These are phyloP conservation scores for Plenodomus tracheiphilus DNA, from an alignment of 2,329 filamentous ascomycete species.

Conservation along the genomic window DNA sequence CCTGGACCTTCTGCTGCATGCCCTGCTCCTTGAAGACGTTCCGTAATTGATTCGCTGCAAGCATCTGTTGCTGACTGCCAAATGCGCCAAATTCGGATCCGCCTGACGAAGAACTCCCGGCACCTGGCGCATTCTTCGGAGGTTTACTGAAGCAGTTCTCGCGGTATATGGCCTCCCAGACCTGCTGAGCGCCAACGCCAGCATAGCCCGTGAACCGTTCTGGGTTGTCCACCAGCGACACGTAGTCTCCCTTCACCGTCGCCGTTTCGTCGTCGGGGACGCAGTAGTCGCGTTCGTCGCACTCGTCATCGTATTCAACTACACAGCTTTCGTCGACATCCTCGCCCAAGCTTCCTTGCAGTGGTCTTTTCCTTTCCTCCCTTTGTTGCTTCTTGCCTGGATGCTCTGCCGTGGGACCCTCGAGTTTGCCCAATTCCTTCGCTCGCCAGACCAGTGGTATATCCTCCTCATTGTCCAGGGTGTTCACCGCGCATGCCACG, in stretches of 20 bases:
- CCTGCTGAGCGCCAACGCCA: slow-evolving; percentile 80
- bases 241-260: slow-evolving; percentile 88
- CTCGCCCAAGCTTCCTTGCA: slow-evolving; percentile 82
- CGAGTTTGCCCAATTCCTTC: slow-evolving; percentile 86
- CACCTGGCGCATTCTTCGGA: slow-evolving; percentile 35
- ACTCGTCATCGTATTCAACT: slow-evolving; percentile 95
- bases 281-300: slow-evolving; percentile 95
- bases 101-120: slow-evolving; percentile 37
- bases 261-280: slow-evolving; percentile 92
- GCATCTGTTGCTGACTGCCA: slow-evolving; percentile 47
- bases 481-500: slow-evolving; percentile 93
- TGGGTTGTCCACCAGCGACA: slow-evolving; percentile 89
- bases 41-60: slow-evolving; percentile 64
- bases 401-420: slow-evolving; percentile 88
- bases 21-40: slow-evolving; percentile 64
- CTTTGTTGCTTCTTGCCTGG: slow-evolving; percentile 74
- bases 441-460: slow-evolving; percentile 91
- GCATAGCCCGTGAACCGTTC: slow-evolving; percentile 95
- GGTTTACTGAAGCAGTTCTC: slow-evolving; percentile 87
- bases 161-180: slow-evolving; percentile 95
- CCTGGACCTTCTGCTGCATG: slow-evolving; percentile 63
- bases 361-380: slow-evolving; percentile 70
- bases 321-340: slow-evolving; percentile 93
- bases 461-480: slow-evolving; percentile 91
- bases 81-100: slow-evolving; percentile 49